Base-by-base conservation (phyloP, 164 flowering plant species). In the Annona cherimola region DNA sequence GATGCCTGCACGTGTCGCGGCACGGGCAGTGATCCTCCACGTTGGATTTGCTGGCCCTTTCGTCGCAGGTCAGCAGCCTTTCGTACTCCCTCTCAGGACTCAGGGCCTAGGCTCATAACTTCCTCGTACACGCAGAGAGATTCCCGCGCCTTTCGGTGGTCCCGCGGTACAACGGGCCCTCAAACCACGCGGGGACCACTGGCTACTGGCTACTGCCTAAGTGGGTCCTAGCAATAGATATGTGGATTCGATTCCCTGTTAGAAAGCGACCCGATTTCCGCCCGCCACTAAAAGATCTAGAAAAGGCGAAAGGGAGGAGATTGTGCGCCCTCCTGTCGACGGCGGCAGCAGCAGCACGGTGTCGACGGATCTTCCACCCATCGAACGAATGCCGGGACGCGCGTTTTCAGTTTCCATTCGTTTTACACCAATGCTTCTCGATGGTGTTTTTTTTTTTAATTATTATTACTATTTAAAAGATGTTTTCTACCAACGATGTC, bases 111-210 rank as follows among this genome's bases (percentile, higher is more conserved):
- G 9, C 46, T 18, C 42, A n/a, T 66, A 72, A 72, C 69, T 71
- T 78, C 78, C 74, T 75, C 78, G 81, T 73, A 75, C 74, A 70
- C 8, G 39, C 55, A 50, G 57, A 11, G 35, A 68, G 72, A 75
- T 57, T 43, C 71, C 66, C 62, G 12, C 43, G 5, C 26, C 0
- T n/a, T 14, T 54, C 3, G 2, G 63, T 76, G 75, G 71, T 63
- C 71, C 72, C 41, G 69, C 9, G 12, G 42, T 65, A 57, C 69
- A 39, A 20, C 46, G 5, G 75, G 43, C n/a, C 45, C 4, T 61
- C 1, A 42, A 42, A 20, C 68, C 42, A 41, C 69, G 63, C 50
- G 69, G 63, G 74, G 69, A 41, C 69, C 74, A 16, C 69, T 14
- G 0, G 3, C 3, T 5, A n/a, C n/a, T n/a, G n/a, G n/a, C 7